Evolutionary conservation across 805 yeast genomes (phyloP).

Genomic region (Candida quercuum): DNA sequence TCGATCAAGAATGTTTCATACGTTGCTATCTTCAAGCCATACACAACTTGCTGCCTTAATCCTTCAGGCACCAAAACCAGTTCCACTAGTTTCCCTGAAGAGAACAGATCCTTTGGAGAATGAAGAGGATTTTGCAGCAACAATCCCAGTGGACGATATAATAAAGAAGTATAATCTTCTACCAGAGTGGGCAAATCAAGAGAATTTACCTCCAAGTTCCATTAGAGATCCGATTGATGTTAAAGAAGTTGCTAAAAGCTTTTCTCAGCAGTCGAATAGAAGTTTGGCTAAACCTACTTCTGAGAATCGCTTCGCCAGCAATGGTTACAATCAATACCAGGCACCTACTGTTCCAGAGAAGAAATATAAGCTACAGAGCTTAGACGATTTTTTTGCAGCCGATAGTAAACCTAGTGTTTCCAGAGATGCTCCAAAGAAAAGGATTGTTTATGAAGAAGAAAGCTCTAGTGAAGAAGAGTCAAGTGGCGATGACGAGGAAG

Average conservation of each 20-base stretch:
- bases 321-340: too few species aligned
- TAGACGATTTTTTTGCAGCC: conserved; percentile 80
- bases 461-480: conserved; percentile 24
- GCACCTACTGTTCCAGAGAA: conserved; percentile 19
- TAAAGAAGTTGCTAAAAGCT: conserved; percentile 32
- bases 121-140: conserved; percentile 12
- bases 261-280: conserved; percentile 20
- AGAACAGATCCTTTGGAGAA: conserved; percentile 15
- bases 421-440: conserved; percentile 9
- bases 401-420: conserved; percentile 24
- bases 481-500: conserved; percentile 21
- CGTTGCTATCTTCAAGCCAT: conserved; percentile 48
- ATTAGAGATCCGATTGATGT: conserved; percentile 34
- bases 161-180: conserved; percentile 23
- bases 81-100: conserved; percentile 35
- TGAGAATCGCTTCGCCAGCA: too few species aligned
- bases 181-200: conserved; percentile 41
- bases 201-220: conserved; percentile 25
- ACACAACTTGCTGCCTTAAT: conserved; percentile 62
- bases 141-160: conserved; percentile 20
- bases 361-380: conserved; percentile 61
- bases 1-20: conserved; percentile 67
- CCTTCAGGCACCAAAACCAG: conserved; percentile 73
- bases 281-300: not conserved
- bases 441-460: conserved; percentile 20